Base-by-base conservation (phyloP, 2,329 filamentous ascomycete genomes). In the Metarhizium rileyi region DNA sequence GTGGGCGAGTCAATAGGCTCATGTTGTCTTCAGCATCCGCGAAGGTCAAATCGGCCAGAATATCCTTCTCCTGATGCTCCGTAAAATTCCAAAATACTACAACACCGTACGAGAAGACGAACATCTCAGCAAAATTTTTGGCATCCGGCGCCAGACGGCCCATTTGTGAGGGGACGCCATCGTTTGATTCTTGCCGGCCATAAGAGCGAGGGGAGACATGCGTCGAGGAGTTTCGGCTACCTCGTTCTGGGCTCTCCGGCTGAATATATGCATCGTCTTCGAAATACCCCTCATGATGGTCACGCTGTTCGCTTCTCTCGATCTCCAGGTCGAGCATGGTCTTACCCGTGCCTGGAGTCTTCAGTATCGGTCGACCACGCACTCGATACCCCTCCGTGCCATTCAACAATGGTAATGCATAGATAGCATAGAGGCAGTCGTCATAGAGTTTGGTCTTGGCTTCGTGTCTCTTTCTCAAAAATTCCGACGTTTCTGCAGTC, bases 71-170 rank as follows among this genome's bases (percentile, higher is more conserved):
- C 65, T 98, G 93, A 56, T 85, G 80, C 66, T 95, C 90, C 10
- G 88, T 91, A 59, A 98, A 96, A 66, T 98, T 98, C 93, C 93
- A 98, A 65, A 98, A 95, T 5, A 98, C 93, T 0, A 93, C 91
- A 1, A 98, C 91, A 20, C 93, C 93, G 62, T 98, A 98, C 16
- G 87, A 91, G 66, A 94, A 97, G 59, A 98, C 85, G 63, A 95
- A 97, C 81, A 97, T 88, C 69, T 98, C 93, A 40, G 88, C 91
- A 62, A 95, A 89, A 50, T 83, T 78, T 61, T 91, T 83, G 33
- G 84, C 80, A 61, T 89, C 81, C 5, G 86, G 78, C 1, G 79
- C 79, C 23, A 88, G 75, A 26, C 80, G 76, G 63, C 78, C 75
- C 55, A 77, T 70, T 23, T 78, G 69, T 61, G 75, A 73, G 51